phyloP scores from a whole-genome alignment of 2,329 filamentous ascomycete species.

The Cordyceps pruinosa region DNA sequence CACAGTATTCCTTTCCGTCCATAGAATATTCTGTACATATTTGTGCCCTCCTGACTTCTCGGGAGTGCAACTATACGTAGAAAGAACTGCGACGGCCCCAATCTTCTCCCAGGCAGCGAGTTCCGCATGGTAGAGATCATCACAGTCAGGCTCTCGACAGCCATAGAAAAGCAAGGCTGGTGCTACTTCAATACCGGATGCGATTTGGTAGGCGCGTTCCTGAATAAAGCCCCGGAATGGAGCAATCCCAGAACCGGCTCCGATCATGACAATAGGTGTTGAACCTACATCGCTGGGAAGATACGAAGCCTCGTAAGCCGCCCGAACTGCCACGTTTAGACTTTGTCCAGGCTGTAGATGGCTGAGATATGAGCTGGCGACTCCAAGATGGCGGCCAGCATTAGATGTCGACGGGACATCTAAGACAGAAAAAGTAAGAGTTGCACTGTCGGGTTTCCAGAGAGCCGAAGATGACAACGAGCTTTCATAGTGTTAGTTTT shows the following conservation, averaged over 20 bases:
- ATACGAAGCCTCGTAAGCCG: constrained; percentile 39
- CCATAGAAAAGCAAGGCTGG: constrained; percentile 46
- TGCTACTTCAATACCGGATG: constrained; percentile 46
- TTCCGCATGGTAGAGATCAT: constrained; percentile 55
- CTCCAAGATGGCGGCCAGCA: constrained; percentile 47
- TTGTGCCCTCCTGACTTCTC: constrained; percentile 40
- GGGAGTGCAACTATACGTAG: constrained; percentile 43
- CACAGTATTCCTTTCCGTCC: constrained; percentile 29
- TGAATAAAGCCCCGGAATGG: constrained; percentile 59
- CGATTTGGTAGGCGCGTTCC: constrained; percentile 48
- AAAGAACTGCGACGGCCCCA: constrained; percentile 54
- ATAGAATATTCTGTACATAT: constrained; percentile 41
- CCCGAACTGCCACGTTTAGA: constrained; percentile 45
- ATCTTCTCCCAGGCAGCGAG: constrained; percentile 51
- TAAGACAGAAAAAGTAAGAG: constrained; percentile 63
- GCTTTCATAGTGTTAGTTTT: too few species aligned
- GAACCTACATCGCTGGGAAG: constrained; percentile 38
- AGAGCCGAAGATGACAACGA: constrained; percentile 72
- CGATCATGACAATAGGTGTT: constrained; percentile 45
- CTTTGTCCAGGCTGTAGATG: constrained; percentile 38
- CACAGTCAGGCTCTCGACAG: constrained; percentile 37
- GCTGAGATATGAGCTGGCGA: constrained; percentile 56
- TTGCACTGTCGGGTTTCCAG: constrained; percentile 47
- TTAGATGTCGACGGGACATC: constrained; percentile 49
- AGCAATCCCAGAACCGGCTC: constrained; percentile 49